phyloP scores from a whole-genome alignment of 164 flowering plant species.

The Aristolochia californica region DNA sequence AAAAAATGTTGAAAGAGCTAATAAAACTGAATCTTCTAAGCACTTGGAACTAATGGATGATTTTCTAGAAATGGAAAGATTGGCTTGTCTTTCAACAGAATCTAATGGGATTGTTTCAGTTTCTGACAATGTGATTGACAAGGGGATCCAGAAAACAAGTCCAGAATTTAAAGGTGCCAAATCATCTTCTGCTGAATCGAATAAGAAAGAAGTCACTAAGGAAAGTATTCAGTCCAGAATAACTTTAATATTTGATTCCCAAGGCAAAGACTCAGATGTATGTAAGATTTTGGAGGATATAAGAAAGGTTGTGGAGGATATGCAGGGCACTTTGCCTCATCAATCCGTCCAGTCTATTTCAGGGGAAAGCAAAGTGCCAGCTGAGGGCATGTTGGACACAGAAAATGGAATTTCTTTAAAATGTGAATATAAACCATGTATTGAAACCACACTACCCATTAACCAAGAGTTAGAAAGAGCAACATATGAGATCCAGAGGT shows the following conservation, averaged over 20 bases:
- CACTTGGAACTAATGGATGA: constrained; percentile 87
- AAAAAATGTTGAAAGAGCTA: constrained; percentile 33
- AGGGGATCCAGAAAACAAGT: neutral
- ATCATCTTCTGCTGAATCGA: constrained; percentile 3
- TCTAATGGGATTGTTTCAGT: constrained; percentile 30
- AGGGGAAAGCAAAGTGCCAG: constrained; percentile 28
- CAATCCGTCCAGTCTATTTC: constrained; percentile 14
- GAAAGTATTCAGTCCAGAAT: constrained; percentile 18
- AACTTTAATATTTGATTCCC: constrained; percentile 18
- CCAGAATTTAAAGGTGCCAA: constrained; percentile 2
- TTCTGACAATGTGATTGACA: neutral
- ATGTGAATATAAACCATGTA: constrained; percentile 10
- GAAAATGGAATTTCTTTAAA: constrained; percentile 20
- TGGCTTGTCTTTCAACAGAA: constrained; percentile 52
- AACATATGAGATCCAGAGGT: constrained; percentile 57
- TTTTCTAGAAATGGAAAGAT: constrained; percentile 95
- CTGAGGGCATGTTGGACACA: constrained; percentile 6
- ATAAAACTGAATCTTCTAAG: constrained; percentile 35
- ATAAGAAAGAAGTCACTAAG: constrained; percentile 6
- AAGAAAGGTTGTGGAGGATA: constrained; percentile 36
- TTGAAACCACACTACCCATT: constrained; percentile 2
- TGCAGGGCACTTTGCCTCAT: constrained; percentile 26
- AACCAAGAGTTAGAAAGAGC: constrained; percentile 37
- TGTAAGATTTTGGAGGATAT: constrained; percentile 40
- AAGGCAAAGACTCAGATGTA: constrained; percentile 16